phyloP scores from a whole-genome alignment of 345 rosid species.

The Populus nigra region DNA sequence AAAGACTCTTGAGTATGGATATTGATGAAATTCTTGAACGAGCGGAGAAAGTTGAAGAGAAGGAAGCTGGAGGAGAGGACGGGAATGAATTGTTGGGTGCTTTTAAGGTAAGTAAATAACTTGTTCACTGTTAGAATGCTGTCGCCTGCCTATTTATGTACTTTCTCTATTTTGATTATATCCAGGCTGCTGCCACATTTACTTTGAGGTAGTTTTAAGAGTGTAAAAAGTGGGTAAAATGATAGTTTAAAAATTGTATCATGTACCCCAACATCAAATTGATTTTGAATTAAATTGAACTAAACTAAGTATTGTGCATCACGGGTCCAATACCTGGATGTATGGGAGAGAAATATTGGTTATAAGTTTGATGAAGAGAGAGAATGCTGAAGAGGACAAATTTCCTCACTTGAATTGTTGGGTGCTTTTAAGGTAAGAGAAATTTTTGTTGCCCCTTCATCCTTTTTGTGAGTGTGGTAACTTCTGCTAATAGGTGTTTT shows the following conservation, averaged over 20 bases:
- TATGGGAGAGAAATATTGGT: neutral
- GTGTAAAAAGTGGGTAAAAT: neutral
- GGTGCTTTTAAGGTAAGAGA: too few species aligned
- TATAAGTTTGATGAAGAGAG: neutral
- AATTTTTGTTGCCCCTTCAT: too few species aligned
- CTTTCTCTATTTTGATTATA: neutral
- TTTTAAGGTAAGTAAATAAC: slow-evolving; percentile 69
- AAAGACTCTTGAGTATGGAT: slow-evolving; percentile 81
- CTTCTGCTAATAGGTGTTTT: too few species aligned
- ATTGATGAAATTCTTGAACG: slow-evolving; percentile 98
- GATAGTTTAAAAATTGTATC: too few species aligned
- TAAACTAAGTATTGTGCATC: neutral
- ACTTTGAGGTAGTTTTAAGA: neutral
- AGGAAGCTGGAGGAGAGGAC: slow-evolving; percentile 53
- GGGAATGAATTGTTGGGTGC: slow-evolving; percentile 86
- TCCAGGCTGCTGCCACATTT: slow-evolving; percentile 3
- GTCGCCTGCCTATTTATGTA: neutral
- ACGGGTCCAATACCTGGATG: neutral
- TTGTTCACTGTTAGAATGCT: neutral
- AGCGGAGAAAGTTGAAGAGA: slow-evolving; percentile 96
- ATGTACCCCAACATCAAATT: too few species aligned
- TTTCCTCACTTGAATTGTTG: too few species aligned
- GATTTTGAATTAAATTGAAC: neutral
- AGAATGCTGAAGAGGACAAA: neutral
- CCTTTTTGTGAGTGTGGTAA: too few species aligned